Evolutionary conservation across 2,329 filamentous ascomycete genomes (phyloP), one percentile per base, ranked within the genome.

Genomic region (Colletotrichum acutatum): DNA sequence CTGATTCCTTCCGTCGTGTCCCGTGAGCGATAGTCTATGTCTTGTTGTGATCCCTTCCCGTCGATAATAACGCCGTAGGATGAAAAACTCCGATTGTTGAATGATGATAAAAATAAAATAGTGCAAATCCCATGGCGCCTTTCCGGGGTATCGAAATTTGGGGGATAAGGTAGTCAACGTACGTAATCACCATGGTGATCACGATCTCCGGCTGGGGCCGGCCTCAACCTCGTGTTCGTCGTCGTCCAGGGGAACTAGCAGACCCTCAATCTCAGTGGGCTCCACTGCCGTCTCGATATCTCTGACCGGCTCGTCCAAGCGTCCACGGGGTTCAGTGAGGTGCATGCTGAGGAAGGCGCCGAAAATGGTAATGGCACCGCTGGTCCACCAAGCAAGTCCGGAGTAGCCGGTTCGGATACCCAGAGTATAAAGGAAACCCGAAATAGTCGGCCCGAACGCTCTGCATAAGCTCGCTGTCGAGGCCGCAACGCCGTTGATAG

Each of bases 341-440:
- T 90, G 91, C 72, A 95, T 87, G 81, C 93, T 94, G 78, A 97
- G 86, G 63, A 93, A 84, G 1, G 93, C 94, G 58, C 95, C 97
- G 16, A 91, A 82, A 12, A 94, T 83, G 42, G 95, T 94, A 37
- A 98, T 90, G 4, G 93, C 78, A 9, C 93, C 94, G 76, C 93
- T 95, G 74, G 91, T 92, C 97, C 97, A 99, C 96, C 97, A 99
- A 0, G 95, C 93, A 42, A 98, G 87, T 24, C 95, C 95, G 5
- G 95, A 96, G 80, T 95, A 96, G 46, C 95, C 95, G 7, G 92
- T 88, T 76, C 91, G 88, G 46, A 97, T 88, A 63, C 97, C 97
- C 65, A 92, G 86, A 5, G 95, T 90, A 82, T 98, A 97, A 28
- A 98, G 88, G 32, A 95, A 85, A 1, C 97, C 97, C 3, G 95